Percentiles rank a stretch among this genome's conserved stretches.
phyloP scores from a whole-genome alignment of 2,329 filamentous ascomycete species.

The Pyrenochaeta sp. region DNA sequence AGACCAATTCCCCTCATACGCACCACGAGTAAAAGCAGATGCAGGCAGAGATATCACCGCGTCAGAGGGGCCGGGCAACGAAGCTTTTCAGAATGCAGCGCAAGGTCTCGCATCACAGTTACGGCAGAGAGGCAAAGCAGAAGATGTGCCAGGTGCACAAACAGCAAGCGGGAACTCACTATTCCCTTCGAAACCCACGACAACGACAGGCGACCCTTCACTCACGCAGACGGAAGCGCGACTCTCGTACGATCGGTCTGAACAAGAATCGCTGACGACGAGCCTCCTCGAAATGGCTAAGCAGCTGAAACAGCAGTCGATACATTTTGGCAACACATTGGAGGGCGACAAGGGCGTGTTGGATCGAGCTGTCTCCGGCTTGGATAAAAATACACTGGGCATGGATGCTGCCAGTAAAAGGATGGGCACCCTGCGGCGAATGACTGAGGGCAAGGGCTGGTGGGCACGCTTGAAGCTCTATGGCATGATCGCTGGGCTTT shows the following conservation, averaged over 20 bases:
- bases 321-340: slow-evolving; percentile 74
- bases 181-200: slow-evolving; percentile 49
- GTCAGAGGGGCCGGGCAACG: slow-evolving; percentile 37
- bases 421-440: slow-evolving; percentile 79
- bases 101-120: slow-evolving; percentile 45
- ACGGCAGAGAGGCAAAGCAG: slow-evolving; percentile 39
- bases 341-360: slow-evolving; percentile 79
- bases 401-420: slow-evolving; percentile 78
- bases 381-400: slow-evolving; percentile 78
- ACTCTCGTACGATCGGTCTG: slow-evolving; percentile 77
- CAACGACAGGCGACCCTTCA: slow-evolving; percentile 36
- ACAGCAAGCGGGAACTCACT: slow-evolving; percentile 48
- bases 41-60: slow-evolving; percentile 44
- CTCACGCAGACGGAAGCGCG: slow-evolving; percentile 66
- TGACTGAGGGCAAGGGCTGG: slow-evolving; percentile 91
- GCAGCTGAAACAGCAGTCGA: slow-evolving; percentile 77
- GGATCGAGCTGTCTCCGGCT: slow-evolving; percentile 72
- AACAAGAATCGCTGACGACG: slow-evolving; percentile 83
- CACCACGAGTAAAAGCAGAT: slow-evolving; percentile 47
- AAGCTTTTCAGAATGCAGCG: slow-evolving; percentile 45
- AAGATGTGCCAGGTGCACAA: slow-evolving; percentile 31
- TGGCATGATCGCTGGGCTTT: slow-evolving; percentile 81
- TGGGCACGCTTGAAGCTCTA: slow-evolving; percentile 85
- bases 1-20: slow-evolving; percentile 53
- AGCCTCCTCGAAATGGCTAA: slow-evolving; percentile 83